A percentile compares a stretch with the other conserved stretches of the same genome.
Conservation (phyloP, 2,329 filamentous ascomycete genomes). For the Claviceps lovelessii region DNA sequence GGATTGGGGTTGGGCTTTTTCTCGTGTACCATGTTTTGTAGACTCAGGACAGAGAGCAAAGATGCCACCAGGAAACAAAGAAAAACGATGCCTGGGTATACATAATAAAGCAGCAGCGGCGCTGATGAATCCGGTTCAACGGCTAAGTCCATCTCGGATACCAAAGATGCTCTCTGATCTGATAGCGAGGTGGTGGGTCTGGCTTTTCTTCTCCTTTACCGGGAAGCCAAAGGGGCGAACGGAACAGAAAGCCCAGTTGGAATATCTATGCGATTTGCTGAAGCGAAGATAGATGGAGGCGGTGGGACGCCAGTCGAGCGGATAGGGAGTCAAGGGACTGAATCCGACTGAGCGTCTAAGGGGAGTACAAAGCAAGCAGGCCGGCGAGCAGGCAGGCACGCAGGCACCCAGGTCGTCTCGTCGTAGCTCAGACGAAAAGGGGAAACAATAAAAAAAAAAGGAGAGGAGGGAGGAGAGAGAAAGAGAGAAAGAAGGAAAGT, state of each 20-base stretch:
- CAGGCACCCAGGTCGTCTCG: background rate
- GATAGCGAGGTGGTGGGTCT: background rate
- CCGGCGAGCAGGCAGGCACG: background rate
- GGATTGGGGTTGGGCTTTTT: constrained; percentile 6
- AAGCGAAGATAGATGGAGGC: background rate
- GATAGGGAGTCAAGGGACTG: background rate
- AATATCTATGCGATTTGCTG: background rate
- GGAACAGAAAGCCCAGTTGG: background rate
- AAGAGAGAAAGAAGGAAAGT: background rate
- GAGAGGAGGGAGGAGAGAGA: background rate
- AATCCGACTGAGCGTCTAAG: background rate
- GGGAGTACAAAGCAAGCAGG: background rate
- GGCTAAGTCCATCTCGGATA: constrained; percentile 1
- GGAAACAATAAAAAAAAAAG: background rate
- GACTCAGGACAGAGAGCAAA: constrained; percentile 35
- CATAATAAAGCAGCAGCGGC: constrained; percentile 39
- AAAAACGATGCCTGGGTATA: constrained; percentile 42
- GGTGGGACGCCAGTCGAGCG: background rate
- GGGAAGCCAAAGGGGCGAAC: background rate
- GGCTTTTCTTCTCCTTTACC: background rate
- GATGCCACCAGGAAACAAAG: constrained; percentile 41
- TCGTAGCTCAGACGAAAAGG: background rate
- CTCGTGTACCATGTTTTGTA: constrained; percentile 29
- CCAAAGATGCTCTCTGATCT: background rate
- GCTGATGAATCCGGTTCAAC: constrained; percentile 9